Percentiles rank a stretch among this genome's conserved stretches.
These are phyloP conservation scores for Orbilia javanica DNA, from an alignment of 2,329 filamentous ascomycete genomes.

Conservation along the genomic window DNA sequence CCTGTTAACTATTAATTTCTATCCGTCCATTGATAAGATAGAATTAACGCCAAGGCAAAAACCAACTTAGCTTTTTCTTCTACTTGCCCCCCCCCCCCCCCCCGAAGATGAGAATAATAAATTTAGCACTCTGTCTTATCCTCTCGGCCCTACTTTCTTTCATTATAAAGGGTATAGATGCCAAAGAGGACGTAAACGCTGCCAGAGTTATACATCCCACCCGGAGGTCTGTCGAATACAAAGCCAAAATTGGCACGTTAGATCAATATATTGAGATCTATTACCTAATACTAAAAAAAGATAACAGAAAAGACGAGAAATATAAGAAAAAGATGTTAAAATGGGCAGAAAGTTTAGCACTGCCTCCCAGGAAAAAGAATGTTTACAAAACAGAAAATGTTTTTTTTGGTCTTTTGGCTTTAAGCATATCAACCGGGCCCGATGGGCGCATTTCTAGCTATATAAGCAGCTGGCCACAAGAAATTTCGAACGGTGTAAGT, in stretches of 20 bases:
- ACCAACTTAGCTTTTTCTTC: too few species aligned
- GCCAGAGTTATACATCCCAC: too few species aligned
- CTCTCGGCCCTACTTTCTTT: too few species aligned
- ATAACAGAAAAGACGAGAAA: neutral
- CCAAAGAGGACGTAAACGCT: too few species aligned
- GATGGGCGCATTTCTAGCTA: neutral
- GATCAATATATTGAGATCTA: slow-evolving; percentile 15
- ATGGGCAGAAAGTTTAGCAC: neutral
- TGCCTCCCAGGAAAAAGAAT: neutral
- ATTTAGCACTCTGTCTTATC: too few species aligned
- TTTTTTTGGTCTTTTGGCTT: neutral
- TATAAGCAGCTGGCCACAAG: neutral
- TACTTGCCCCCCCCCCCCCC: too few species aligned
- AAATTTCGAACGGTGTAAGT: neutral
- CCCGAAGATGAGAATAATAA: too few species aligned
- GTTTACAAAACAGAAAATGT: neutral
- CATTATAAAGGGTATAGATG: too few species aligned
- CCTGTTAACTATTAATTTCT: too few species aligned
- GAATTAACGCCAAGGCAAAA: too few species aligned
- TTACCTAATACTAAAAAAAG: neutral
- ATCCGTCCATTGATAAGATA: too few species aligned
- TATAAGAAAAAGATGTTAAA: neutral
- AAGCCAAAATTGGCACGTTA: slow-evolving; percentile 8
- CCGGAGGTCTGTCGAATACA: neutral
- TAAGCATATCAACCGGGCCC: neutral